A percentile compares a stretch with the other conserved stretches of the same genome.
Conservation (phyloP, 2,329 filamentous ascomycete genomes). For the Pseudomassariella vexata region DNA sequence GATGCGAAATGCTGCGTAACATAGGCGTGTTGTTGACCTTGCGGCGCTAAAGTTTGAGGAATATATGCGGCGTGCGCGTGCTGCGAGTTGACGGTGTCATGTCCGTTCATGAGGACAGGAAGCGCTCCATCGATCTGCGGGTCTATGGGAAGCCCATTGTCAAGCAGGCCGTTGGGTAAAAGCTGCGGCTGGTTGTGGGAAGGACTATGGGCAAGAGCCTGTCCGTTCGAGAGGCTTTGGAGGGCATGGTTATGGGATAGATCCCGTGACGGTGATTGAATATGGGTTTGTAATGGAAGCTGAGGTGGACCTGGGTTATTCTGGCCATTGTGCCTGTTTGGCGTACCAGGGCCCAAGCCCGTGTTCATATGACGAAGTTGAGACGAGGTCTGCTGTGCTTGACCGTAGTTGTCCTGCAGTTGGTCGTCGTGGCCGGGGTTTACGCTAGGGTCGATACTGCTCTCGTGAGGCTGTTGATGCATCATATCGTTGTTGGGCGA, state of each 20-base stretch:
- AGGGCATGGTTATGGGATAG: slow-evolving; percentile 2
- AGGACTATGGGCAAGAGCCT: not conserved
- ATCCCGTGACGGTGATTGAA: not conserved
- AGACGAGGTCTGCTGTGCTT: not conserved
- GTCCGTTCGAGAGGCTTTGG: not conserved
- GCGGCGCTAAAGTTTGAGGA: slow-evolving; percentile 7
- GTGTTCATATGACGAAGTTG: slow-evolving; percentile 1
- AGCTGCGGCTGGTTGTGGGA: slow-evolving; percentile 11
- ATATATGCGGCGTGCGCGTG: slow-evolving; percentile 10
- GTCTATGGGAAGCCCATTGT: slow-evolving; percentile 28
- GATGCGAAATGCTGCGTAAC: slow-evolving; percentile 21
- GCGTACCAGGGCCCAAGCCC: not conserved
- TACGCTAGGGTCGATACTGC: not conserved
- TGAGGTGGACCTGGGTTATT: not conserved
- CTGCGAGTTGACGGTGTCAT: slow-evolving; percentile 7
- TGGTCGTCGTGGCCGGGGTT: not conserved
- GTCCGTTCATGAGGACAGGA: slow-evolving; percentile 41
- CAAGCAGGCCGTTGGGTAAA: slow-evolving; percentile 11
- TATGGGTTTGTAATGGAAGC: not conserved
- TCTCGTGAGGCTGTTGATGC: no score
- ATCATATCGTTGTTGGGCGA: no score
- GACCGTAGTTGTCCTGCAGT: not conserved
- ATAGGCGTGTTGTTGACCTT: slow-evolving; percentile 12
- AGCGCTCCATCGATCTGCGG: slow-evolving; percentile 61
- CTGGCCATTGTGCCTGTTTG: not conserved